Evolutionary conservation across 2,329 filamentous ascomycete species (phyloP), one percentile per base, ranked within the genome.

Genomic region (Penicillium sp.): DNA sequence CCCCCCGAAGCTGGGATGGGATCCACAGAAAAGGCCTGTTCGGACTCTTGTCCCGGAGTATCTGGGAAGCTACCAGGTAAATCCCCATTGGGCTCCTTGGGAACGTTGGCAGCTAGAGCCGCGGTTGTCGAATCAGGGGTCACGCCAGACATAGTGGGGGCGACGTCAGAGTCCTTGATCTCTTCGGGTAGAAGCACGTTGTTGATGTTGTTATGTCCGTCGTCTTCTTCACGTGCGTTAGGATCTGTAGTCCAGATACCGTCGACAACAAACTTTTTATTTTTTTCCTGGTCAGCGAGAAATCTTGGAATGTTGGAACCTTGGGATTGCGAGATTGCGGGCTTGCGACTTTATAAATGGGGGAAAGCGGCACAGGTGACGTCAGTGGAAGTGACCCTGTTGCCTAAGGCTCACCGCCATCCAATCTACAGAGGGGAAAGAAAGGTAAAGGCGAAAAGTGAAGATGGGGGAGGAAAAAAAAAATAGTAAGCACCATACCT

Each of bases 201-300:
- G 84, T 97, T 97, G 69, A 92, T 82, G 83, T 93, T 96, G 70
- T 90, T 89, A 70, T 87, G 82, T 64, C 84, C 83, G 81, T 97
- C 93, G 71, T 86, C 85, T 78, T 97, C 93, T 77, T 89, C 88
- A 59, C 90, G 89, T 42, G 88, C 89, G 58, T 86, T 86, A 68
- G 88, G 86, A 77, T 97, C 93, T 74, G 87, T 89, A 50, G 86
- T 87, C 94, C 94, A 99, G 67, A 84, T 85, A 67, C 90, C 91
- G 83, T 99, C 91, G 66, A 97, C 93, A 69, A 99, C 90, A 76
- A 96, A 99, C 93, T 97, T 59, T 23, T 60, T 59, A 6, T 10
- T 27, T 53, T 38, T 35, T 23, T n/a, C 10, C 15, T 15, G 7
- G 57, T 62, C 56, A 62, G 58, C 46, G 51, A 38, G 9, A 17